These are phyloP conservation scores for Diospyros lotus DNA, from an alignment of 148 eudicot genomes.

Conservation along the genomic window DNA sequence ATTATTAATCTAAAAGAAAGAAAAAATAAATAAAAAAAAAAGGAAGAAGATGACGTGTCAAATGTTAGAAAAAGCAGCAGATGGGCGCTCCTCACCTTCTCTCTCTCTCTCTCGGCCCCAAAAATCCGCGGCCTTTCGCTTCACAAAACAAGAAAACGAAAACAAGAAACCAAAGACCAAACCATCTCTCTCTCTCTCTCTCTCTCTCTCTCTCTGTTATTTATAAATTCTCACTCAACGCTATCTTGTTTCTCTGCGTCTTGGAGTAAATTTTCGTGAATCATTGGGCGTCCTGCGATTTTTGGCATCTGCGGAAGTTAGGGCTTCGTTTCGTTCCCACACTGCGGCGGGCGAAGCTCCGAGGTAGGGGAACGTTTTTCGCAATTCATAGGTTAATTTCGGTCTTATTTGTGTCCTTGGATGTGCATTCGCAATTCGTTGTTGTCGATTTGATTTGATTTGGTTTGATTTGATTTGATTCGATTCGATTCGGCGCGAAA, in stretches of 20 bases:
- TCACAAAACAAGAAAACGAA: constrained; percentile 1
- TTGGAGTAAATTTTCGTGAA: neutral
- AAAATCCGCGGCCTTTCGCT: constrained; percentile 24
- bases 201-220: constrained; percentile 12
- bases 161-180: neutral
- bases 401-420: neutral
- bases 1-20: neutral
- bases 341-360: constrained; percentile 1
- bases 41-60: neutral
- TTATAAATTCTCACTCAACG: constrained; percentile 14
- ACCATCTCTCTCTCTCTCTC: constrained; percentile 1
- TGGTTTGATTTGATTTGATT: neutral
- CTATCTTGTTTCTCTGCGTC: neutral
- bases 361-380: constrained; percentile 18
- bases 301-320: neutral
- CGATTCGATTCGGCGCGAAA: constrained; percentile 3
- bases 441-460: constrained; percentile 9
- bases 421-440: neutral
- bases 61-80: neutral
- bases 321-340: constrained; percentile 9
- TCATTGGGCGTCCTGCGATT: neutral
- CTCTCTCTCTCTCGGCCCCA: constrained; percentile 10
- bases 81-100: constrained; percentile 11
- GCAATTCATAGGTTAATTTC: constrained; percentile 5
- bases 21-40: neutral